Base-by-base conservation (phyloP, 495 filamentous ascomycete species). In the Lasiosphaeria hispida region DNA sequence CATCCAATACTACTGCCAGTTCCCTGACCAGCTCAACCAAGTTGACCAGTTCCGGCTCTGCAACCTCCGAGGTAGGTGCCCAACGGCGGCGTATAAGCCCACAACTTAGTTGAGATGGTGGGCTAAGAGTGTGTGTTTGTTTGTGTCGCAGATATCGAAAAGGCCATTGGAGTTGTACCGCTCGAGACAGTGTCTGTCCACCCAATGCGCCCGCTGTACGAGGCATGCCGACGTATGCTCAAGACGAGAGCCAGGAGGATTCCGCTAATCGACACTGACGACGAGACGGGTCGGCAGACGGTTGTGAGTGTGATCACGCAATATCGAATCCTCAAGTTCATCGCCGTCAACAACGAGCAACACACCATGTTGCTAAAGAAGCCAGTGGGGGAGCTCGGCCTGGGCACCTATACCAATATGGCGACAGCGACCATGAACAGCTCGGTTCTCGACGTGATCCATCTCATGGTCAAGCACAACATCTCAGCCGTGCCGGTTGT, bases 1-100 rank as follows among this genome's bases (percentile, higher is more conserved):
- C 54, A 95, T 99, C 52, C 95, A 97, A 74, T 99, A 97, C 72
- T 97, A 97, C 77, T 97, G 94, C 85, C 93, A 97, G 75, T 96
- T 93, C 64, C 95, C 95, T 13, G 90, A 93, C 43, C 87, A 90
- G 10, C 80, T 99, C 53, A 84, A 86, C 55, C 82, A 92, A 67
- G 87, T 97, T 67, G 94, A 97, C 67, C 88, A 96, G 68, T 97
- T 99, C 74, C 89, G 90, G 36, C 77, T 99, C 48, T 92, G 90
- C 76, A 96, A 90, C 67, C 84, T 99, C 49, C 82, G 92, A 81
- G 92, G 92, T 96, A 77, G 52, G 74, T 65, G 35, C 13, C 48
- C 34, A 53, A 45, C 45, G 10, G 33, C 10, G 17, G 8, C 51
- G 18, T 9, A 8, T 4, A 10, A 33, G 23, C 8, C 34, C 5